phyloP scores from a whole-genome alignment of 805 yeast species.

The Pichia deserticola region DNA sequence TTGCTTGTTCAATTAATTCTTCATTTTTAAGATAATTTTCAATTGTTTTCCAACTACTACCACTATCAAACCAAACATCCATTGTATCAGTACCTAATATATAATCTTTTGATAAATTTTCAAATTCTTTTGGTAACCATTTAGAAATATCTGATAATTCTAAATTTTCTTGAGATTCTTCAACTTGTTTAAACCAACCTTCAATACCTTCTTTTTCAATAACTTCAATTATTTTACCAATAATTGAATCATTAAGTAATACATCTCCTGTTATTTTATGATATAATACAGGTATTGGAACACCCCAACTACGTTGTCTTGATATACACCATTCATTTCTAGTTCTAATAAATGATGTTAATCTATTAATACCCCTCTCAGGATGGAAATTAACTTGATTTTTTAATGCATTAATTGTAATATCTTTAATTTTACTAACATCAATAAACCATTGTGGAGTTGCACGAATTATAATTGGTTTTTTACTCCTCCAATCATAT shows the following conservation, averaged over 20 bases:
- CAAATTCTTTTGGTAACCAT: slow-evolving; percentile 65
- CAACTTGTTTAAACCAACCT: slow-evolving; percentile 57
- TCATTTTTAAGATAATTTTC: slow-evolving; percentile 32
- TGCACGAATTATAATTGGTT: slow-evolving; percentile 89
- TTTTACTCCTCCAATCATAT: slow-evolving; percentile 94
- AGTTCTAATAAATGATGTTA: slow-evolving; percentile 61
- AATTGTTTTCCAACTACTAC: slow-evolving; percentile 78
- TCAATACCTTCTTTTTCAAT: slow-evolving; percentile 60
- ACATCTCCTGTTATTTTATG: slow-evolving; percentile 55
- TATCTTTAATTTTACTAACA: slow-evolving; percentile 61
- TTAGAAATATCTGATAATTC: slow-evolving; percentile 33
- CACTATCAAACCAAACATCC: slow-evolving; percentile 99
- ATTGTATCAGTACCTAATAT: slow-evolving; percentile 79
- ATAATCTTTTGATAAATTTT: slow-evolving; percentile 36
- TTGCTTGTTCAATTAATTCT: slow-evolving; percentile 26
- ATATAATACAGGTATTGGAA: slow-evolving; percentile 87
- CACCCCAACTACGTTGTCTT: slow-evolving; percentile 96
- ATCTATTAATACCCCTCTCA: slow-evolving; percentile 59
- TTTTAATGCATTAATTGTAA: slow-evolving; percentile 50
- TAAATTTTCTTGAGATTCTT: neutral
- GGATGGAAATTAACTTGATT: slow-evolving; percentile 67
- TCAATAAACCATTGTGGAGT: slow-evolving; percentile 98
- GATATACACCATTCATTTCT: slow-evolving; percentile 98
- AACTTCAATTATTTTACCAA: slow-evolving; percentile 48
- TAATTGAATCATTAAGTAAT: slow-evolving; percentile 47